Evolutionary conservation across 2,329 filamentous ascomycete species (phyloP), one percentile per base, ranked within the genome.

Genomic region (Ceratocystis alfenasii): DNA sequence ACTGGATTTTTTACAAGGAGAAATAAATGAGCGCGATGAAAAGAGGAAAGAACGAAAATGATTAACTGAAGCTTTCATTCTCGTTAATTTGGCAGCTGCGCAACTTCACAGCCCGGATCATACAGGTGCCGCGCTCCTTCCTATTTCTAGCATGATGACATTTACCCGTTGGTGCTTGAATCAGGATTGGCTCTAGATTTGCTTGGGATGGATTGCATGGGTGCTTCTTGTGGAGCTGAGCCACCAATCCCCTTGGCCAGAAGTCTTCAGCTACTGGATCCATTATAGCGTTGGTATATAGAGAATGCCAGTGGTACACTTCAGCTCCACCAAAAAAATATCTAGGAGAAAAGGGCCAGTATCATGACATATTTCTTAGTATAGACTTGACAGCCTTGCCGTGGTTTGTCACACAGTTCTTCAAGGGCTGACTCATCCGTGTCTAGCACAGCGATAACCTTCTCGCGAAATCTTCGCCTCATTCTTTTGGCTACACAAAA

Each of bases 51-150:
- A 20, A 59, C 6, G 5, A 36, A 36, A n/a, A 36, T 33, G 3
- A 59, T 59, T 5, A 30, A 33, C 55, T 33, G 55, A 59, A 36
- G 55, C 55, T 41, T 41, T 41, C 36, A 15, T 41, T 41, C 36
- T 59, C 30, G 55, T 59, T 30, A 8, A 36, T 59, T 33, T 59
- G 55, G 55, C 55, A 59, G 28, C 33, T 59, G 55, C 28, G 55
- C 55, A 59, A 36, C 55, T n/a, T 59, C 12, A 53, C 48, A 53
- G 48, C 48, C 48, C 48, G 25, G 48, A 53, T 53, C 48, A 53
- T 12, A 53, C 22, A 57, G 53, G 25, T 59, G 55, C 55, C 22
- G 55, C 28, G 55, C 28, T 59, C 28, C 30, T 59, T 36, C 55
- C 55, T 59, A 33, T 53, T 15, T 53, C 46, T 48, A 22, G 50